phyloP scores from a whole-genome alignment of 1,284 basidiomycete genomes.

The Moesziomyces sp. region DNA sequence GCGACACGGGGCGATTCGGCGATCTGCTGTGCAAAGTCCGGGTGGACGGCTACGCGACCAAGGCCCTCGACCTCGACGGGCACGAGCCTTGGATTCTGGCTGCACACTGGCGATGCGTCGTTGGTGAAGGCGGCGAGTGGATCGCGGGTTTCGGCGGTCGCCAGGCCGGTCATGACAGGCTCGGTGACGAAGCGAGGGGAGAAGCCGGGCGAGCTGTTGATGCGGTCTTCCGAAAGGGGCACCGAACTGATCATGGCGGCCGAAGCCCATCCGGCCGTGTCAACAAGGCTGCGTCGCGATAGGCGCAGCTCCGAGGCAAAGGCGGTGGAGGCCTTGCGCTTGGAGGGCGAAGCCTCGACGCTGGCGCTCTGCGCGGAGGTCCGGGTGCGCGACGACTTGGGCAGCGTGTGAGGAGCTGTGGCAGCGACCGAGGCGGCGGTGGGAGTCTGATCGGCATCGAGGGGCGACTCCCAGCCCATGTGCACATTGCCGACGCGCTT shows the following conservation, averaged over 20 bases:
- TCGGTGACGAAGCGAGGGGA: slow-evolving; percentile 30
- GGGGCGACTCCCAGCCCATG: slow-evolving; percentile 50
- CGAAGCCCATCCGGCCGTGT: slow-evolving; percentile 46
- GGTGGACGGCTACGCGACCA: slow-evolving; percentile 46
- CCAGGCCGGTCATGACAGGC: slow-evolving; percentile 20
- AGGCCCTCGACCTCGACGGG: slow-evolving; percentile 48
- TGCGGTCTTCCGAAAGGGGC: slow-evolving; percentile 23
- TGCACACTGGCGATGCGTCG: slow-evolving; percentile 18
- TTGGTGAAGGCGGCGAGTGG: slow-evolving; percentile 32
- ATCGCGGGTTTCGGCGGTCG: slow-evolving; percentile 27
- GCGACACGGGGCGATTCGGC: slow-evolving; percentile 28
- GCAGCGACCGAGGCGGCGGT: slow-evolving; percentile 20
- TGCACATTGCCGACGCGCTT: slow-evolving; percentile 47
- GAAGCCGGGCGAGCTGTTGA: slow-evolving; percentile 37
- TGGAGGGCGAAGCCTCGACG: slow-evolving; percentile 25
- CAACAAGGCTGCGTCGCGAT: slow-evolving; percentile 47
- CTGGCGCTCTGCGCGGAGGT: slow-evolving; percentile 1
- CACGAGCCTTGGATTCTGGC: slow-evolving; percentile 34
- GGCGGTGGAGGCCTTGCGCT: slow-evolving; percentile 45
- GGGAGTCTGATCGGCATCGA: slow-evolving; percentile 21
- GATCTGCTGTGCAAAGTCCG: slow-evolving; percentile 45
- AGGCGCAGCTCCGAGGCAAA: slow-evolving; percentile 41
- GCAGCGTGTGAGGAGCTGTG: slow-evolving; percentile 36
- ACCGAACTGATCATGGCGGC: slow-evolving; percentile 50
- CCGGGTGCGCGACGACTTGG: slow-evolving; percentile 13